phyloP scores from a whole-genome alignment of 192 early-diverging fungal species.

The Backusella macrospora region DNA sequence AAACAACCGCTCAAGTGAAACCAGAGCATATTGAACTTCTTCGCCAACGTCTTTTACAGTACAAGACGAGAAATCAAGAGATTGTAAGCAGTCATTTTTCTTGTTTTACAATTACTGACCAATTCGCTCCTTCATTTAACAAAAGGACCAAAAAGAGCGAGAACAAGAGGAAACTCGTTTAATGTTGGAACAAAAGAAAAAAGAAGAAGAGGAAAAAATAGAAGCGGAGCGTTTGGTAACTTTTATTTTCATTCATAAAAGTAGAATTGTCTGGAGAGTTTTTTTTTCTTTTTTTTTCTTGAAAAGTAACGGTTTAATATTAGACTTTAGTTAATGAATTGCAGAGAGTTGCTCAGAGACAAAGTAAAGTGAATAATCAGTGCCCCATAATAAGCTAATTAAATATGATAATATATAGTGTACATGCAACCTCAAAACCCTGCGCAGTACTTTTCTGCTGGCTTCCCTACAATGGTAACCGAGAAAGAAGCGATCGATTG shows the following conservation, averaged over 20 bases:
- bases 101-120: neutral
- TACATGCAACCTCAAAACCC: neutral
- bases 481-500: constrained; percentile 31
- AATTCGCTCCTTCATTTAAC: neutral
- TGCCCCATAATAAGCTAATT: neutral
- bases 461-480: constrained; percentile 21
- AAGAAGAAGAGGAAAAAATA: neutral
- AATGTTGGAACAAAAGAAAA: constrained; percentile 2
- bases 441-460: constrained; percentile 15
- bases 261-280: neutral
- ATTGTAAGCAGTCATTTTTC: neutral
- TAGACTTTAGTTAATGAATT: constrained; percentile 7
- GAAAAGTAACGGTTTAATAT: too few species aligned
- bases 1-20: neutral
- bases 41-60: neutral
- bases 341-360: constrained; percentile 3
- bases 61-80: neutral
- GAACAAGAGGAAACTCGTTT: neutral
- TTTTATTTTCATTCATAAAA: neutral
- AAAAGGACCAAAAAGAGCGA: neutral
- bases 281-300: neutral
- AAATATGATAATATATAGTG: neutral
- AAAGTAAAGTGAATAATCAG: neutral
- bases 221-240: constrained; percentile 2
- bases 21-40: neutral